phyloP scores from a whole-genome alignment of 106 monocot species.

The Allium cepa region DNA sequence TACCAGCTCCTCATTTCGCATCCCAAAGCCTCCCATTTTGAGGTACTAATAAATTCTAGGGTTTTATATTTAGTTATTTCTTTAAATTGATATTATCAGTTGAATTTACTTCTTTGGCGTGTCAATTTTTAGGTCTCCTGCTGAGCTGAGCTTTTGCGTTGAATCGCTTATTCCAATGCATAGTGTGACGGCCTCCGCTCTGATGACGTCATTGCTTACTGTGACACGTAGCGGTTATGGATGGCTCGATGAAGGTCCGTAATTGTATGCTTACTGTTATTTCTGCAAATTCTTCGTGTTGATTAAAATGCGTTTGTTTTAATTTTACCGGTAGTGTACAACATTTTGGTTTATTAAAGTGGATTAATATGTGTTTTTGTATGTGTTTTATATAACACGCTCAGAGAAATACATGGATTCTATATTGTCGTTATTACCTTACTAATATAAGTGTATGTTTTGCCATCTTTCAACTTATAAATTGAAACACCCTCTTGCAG shows the following conservation, averaged over 20 bases:
- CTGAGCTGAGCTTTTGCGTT: conserved; percentile 32
- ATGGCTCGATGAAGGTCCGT: conserved; percentile 56
- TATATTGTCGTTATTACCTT: too few species aligned
- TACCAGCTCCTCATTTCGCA: not conserved
- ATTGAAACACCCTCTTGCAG: too few species aligned
- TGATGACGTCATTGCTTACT: conserved; percentile 56
- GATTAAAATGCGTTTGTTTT: not conserved
- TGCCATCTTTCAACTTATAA: too few species aligned
- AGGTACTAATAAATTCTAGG: not conserved
- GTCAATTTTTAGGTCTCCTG: conserved; percentile 26
- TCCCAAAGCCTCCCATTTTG: not conserved
- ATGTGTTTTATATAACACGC: too few species aligned
- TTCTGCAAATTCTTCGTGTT: not conserved
- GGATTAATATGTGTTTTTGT: too few species aligned
- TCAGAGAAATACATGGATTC: too few species aligned
- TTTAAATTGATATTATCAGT: too few species aligned
- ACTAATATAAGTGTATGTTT: too few species aligned
- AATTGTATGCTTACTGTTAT: not conserved
- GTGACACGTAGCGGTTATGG: conserved; percentile 36
- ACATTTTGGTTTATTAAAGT: too few species aligned
- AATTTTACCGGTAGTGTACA: too few species aligned
- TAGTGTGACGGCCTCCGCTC: conserved; percentile 42
- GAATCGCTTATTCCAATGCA: conserved; percentile 56
- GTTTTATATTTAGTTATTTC: too few species aligned
- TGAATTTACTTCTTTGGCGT: too few species aligned